Conservation (phyloP, 768 basidiomycete species). For the Porphyrellus cyaneotinctus region DNA sequence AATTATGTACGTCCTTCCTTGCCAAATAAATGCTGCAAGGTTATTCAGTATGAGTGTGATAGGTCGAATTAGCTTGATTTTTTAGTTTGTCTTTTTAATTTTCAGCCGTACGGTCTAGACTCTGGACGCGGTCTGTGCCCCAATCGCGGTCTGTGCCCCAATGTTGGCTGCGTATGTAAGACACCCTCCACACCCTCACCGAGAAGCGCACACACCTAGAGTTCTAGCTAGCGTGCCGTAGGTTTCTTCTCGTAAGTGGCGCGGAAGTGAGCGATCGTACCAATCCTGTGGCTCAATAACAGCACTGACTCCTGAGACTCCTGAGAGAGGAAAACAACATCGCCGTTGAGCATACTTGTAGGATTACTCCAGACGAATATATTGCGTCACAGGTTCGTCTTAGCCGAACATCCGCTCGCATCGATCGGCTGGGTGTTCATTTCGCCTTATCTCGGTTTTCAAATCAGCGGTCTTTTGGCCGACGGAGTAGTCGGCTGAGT, state of each 20-base stretch:
- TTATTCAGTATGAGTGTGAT: constrained; percentile 20
- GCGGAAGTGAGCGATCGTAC: constrained; percentile 27
- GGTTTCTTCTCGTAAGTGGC: constrained; percentile 29
- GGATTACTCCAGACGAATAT: constrained; percentile 19
- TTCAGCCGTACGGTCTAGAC: constrained; percentile 1
- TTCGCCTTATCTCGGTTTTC: constrained; percentile 1
- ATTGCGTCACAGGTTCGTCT: constrained; percentile 22
- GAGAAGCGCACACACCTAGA: constrained; percentile 15
- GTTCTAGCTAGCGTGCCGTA: constrained; percentile 20
- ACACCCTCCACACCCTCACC: constrained; percentile 16
- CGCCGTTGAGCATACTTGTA: constrained; percentile 12
- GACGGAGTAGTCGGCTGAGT: constrained; percentile 1
- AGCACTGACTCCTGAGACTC: constrained; percentile 9
- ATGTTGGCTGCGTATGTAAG: constrained; percentile 25
- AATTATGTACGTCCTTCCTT: constrained; percentile 65
- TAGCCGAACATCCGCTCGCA: constrained; percentile 13
- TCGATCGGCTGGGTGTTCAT: constrained; percentile 3
- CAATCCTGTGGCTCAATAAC: constrained; percentile 17
- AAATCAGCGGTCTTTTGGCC: background rate
- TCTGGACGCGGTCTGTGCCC: constrained; percentile 8
- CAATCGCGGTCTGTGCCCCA: constrained; percentile 14
- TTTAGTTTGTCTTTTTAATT: background rate
- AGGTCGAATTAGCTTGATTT: constrained; percentile 50
- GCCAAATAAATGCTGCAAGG: constrained; percentile 10
- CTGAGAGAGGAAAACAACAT: constrained; percentile 12